Percentiles rank a stretch among this genome's conserved stretches.
These are phyloP conservation scores for Kodamaea restingae DNA, from an alignment of 805 yeast genomes.

Conservation along the genomic window DNA sequence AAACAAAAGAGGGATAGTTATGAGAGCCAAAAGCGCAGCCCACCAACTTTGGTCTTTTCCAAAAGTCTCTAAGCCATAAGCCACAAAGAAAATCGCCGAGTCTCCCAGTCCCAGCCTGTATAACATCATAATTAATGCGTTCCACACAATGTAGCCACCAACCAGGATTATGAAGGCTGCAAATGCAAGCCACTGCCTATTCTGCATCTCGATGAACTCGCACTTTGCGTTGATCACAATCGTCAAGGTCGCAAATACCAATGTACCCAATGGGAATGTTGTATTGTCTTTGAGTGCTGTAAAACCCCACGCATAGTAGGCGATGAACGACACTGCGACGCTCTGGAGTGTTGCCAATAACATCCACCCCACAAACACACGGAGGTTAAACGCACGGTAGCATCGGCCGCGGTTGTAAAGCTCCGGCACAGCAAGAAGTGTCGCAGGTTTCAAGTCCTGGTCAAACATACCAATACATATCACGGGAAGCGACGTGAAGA, in stretches of 20 bases:
- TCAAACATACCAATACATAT: conserved; percentile 94
- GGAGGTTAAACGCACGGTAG: conserved; percentile 68
- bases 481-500: conserved; percentile 91
- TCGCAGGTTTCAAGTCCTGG: conserved; percentile 82
- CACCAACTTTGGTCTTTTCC: conserved; percentile 85
- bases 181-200: conserved; percentile 62
- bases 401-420: conserved; percentile 73
- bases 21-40: conserved; percentile 63
- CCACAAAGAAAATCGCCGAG: conserved; percentile 64
- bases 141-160: conserved; percentile 86
- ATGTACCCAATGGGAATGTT: conserved; percentile 75
- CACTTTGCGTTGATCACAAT: conserved; percentile 73
- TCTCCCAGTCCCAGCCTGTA: conserved; percentile 43
- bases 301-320: conserved; percentile 68
- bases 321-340: conserved; percentile 62
- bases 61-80: conserved; percentile 65
- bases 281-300: conserved; percentile 67
- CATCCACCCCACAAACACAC: conserved; percentile 74
- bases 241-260: conserved; percentile 69
- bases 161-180: conserved; percentile 67
- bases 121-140: conserved; percentile 67
- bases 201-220: conserved; percentile 76
- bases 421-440: conserved; percentile 88
- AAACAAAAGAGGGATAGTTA: conserved; percentile 55
- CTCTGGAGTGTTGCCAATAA: conserved; percentile 69